Base-by-base conservation (phyloP, 306 rosid genomes). In the Spatholobus suberectus region DNA sequence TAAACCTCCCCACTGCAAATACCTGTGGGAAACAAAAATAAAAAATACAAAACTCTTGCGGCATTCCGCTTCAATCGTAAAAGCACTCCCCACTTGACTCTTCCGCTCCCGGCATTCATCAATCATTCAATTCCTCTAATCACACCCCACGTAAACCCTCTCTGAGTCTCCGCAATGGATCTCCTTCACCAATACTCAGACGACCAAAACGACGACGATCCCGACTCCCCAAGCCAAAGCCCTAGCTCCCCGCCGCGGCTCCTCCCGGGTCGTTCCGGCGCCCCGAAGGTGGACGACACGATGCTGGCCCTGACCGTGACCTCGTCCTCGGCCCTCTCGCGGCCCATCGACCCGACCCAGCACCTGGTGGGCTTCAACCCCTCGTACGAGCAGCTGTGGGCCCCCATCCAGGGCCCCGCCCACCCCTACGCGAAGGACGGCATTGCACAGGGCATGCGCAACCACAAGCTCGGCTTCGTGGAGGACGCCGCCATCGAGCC, bases 401-500 rank as follows among this genome's bases (percentile, higher is more conserved):
- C 99, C 14, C 99, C 99, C 13, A 86, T 96, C 57, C 77, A 80
- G 20, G 99, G 99, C 61, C 99, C 98, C 0, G 85, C 99, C 1
- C 99, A 96, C 34, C 99, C 99, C 1, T 96, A 90, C 81, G 97
- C 97, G 21, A 96, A 92, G 76, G 99, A 96, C 47, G 97, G 98
- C 76, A 85, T 94, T 34, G 97, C 97, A 27, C 97, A 94, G 54
- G 98, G 99, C 8, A 90, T 94, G 92, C 98, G 98, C 68, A 96
- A 96, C 87, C 98, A 96, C 90, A 96, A 94, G 86, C 94, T 94
- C 2, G 99, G 97, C 49, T 94, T 94, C 40, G 97, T 96, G 0
- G 99, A 96, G 44, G 94, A 94, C 43, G 99, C 99, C 14, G 67
- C 97, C 27, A 86, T 94, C 20, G 98, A 91, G 9, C 91, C 97